These are phyloP conservation scores for Nigrograna mackinnonii DNA, from an alignment of 2,329 filamentous ascomycete genomes.

Conservation along the genomic window DNA sequence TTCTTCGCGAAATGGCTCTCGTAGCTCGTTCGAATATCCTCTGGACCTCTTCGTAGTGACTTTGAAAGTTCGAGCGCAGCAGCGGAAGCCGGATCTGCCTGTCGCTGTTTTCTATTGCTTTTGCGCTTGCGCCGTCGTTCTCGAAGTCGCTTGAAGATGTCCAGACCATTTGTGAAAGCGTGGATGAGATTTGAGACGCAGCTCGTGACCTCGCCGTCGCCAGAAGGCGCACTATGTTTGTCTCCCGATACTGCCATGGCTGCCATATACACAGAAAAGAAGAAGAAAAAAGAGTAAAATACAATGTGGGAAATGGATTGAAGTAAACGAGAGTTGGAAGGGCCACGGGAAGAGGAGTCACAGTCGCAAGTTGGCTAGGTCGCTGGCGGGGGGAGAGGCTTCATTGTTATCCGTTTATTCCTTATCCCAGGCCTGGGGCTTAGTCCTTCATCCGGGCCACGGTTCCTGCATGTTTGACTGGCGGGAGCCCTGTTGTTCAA, in stretches of 20 bases:
- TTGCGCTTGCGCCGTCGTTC: conserved; percentile 30
- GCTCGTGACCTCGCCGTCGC: conserved; percentile 26
- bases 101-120: conserved; percentile 17
- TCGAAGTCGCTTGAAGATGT: conserved; percentile 48
- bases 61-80: conserved; percentile 44
- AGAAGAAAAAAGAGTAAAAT: conserved; percentile 8
- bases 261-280: not conserved
- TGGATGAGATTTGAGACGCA: conserved; percentile 47
- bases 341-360: conserved; percentile 16
- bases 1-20: conserved; percentile 39
- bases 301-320: conserved; percentile 14
- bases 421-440: conserved; percentile 16
- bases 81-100: conserved; percentile 24
- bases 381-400: conserved; percentile 22
- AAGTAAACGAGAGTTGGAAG: conserved; percentile 18
- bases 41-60: conserved; percentile 45
- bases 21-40: conserved; percentile 49
- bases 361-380: conserved; percentile 12
- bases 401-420: conserved; percentile 30
- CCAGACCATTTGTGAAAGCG: conserved; percentile 49
- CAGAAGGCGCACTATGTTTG: conserved; percentile 20
- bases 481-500: conserved; percentile 25
- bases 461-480: conserved; percentile 40
- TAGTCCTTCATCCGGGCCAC: conserved; percentile 1
- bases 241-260: conserved; percentile 27